phyloP scores from a whole-genome alignment of 306 rosid species.

The Crataegus laevigata region DNA sequence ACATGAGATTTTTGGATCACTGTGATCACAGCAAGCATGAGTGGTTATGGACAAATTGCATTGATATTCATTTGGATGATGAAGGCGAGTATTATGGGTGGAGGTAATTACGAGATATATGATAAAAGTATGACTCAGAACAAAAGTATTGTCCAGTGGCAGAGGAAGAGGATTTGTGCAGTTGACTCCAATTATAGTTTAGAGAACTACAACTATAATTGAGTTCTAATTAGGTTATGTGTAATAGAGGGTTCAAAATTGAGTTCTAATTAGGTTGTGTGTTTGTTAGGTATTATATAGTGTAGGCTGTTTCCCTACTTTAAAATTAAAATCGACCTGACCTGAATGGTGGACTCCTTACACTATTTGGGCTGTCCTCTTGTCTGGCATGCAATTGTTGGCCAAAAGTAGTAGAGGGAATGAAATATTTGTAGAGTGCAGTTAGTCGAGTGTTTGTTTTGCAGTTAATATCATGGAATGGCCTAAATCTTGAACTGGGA shows the following conservation, averaged over 20 bases:
- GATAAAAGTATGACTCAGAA: background rate
- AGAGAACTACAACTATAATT: background rate
- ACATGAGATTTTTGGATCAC: background rate
- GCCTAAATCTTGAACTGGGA: background rate
- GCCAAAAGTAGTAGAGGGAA: background rate
- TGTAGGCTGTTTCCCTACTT: background rate
- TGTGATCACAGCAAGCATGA: background rate
- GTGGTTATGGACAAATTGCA: background rate
- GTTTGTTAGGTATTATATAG: background rate
- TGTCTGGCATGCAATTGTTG: background rate
- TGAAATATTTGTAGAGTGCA: background rate
- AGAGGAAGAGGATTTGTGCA: background rate
- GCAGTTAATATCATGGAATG: background rate
- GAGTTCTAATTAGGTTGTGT: background rate
- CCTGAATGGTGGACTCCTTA: background rate
- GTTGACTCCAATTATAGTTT: background rate
- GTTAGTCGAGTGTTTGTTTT: background rate
- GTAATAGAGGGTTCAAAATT: background rate
- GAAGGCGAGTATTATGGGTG: background rate
- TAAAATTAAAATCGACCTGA: background rate
- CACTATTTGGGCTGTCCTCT: background rate
- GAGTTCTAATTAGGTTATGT: background rate
- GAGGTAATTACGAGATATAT: background rate
- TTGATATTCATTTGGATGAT: background rate
- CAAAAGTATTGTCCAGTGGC: background rate